phyloP scores from a whole-genome alignment of 2,329 filamentous ascomycete species.

The Dothideomycetes sp. region DNA sequence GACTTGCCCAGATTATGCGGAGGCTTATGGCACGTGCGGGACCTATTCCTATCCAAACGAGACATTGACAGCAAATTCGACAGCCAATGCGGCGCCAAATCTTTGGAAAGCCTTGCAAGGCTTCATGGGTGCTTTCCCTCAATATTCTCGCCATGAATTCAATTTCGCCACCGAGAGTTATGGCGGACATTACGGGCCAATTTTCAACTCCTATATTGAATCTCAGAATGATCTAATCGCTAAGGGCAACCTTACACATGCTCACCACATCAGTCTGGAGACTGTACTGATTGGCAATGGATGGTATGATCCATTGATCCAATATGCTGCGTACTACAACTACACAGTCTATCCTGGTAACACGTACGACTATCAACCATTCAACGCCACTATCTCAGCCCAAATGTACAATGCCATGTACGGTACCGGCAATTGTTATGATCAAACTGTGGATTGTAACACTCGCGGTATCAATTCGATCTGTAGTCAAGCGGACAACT shows the following conservation, averaged over 20 bases:
- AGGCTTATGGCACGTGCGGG: conserved; percentile 34
- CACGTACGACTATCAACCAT: conserved; percentile 44
- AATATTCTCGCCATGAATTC: conserved; percentile 20
- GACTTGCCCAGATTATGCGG: conserved; percentile 41
- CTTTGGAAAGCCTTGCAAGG: conserved; percentile 53
- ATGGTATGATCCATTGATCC: conserved; percentile 46
- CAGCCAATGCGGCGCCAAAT: conserved; percentile 41
- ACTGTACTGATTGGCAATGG: conserved; percentile 40
- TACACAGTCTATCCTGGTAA: conserved; percentile 46
- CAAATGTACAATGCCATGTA: conserved; percentile 50
- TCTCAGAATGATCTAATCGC: conserved; percentile 9
- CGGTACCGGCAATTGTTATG: conserved; percentile 49
- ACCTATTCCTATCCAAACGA: conserved; percentile 44
- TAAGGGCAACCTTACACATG: conserved; percentile 15
- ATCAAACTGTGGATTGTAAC: conserved; percentile 46
- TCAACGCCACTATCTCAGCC: conserved; percentile 36
- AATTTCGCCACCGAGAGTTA: conserved; percentile 21
- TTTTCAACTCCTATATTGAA: conserved; percentile 16
- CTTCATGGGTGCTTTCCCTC: conserved; percentile 50
- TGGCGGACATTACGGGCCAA: conserved; percentile 20
- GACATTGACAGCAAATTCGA: conserved; percentile 42
- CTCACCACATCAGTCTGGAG: conserved; percentile 21
- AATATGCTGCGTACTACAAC: conserved; percentile 48
- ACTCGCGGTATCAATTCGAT: conserved; percentile 38
- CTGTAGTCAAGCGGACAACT: conserved; percentile 44